Conservation (phyloP, 2,329 filamentous ascomycete species). For the Harringtonia aguacate region DNA sequence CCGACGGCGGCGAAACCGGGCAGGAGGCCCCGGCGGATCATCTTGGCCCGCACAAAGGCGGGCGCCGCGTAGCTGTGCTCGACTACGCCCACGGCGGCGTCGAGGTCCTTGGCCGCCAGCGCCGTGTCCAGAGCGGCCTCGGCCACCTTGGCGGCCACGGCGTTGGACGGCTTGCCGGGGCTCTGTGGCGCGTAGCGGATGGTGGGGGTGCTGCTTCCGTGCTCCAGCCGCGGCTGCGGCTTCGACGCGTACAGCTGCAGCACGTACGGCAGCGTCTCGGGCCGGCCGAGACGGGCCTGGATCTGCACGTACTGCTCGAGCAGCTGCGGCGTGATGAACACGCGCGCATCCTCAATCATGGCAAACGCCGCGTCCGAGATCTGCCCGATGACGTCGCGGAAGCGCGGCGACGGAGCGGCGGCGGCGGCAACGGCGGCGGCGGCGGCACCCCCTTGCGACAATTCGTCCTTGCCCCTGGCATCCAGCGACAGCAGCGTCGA, state of each 20-base stretch:
- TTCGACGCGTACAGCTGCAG: conserved; percentile 80
- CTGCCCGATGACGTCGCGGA: conserved; percentile 35
- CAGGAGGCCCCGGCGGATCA: conserved; percentile 51
- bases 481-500: conserved; percentile 42
- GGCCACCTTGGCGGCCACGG: conserved; percentile 61
- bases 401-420: not conserved
- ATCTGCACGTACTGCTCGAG: conserved; percentile 66
- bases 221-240: conserved; percentile 45
- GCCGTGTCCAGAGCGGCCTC: conserved; percentile 68
- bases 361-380: conserved; percentile 54
- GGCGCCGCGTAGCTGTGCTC: conserved; percentile 56
- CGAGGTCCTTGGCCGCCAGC: conserved; percentile 67
- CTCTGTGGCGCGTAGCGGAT: conserved; percentile 52
- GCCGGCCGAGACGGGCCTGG: conserved; percentile 61
- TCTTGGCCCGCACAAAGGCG: conserved; percentile 57
- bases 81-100: conserved; percentile 65
- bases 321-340: conserved; percentile 67
- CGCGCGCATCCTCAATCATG: conserved; percentile 61
- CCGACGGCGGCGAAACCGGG: conserved; percentile 45
- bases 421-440: not conserved
- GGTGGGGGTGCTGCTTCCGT: conserved; percentile 47
- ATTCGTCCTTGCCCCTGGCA: not conserved
- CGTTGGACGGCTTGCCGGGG: conserved; percentile 57
- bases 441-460: not conserved
- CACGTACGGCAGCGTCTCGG: conserved; percentile 67